Percentiles rank a stretch among this genome's conserved stretches.
Conservation (phyloP, 192 early-diverging fungal genomes). For the Chytriomyces confervae region DNA sequence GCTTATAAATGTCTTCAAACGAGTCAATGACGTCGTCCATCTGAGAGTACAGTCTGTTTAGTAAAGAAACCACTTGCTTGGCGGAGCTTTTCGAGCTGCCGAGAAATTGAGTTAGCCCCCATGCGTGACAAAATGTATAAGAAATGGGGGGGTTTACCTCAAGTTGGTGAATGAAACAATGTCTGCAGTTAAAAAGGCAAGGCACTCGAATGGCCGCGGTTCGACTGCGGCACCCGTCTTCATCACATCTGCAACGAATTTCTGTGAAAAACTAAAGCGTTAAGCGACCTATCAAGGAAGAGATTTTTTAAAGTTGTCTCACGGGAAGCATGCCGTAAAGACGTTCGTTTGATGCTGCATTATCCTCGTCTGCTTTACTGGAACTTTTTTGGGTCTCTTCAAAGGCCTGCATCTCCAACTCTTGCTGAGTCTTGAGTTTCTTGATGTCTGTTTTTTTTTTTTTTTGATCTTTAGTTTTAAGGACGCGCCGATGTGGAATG, state of each 20-base stretch:
- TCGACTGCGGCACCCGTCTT: conserved; percentile 48
- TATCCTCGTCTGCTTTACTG: conserved; percentile 51
- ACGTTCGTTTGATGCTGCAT: conserved; percentile 48
- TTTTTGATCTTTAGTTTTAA: neutral
- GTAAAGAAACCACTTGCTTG: conserved; percentile 48
- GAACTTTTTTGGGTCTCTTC: conserved; percentile 45
- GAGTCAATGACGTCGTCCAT: conserved; percentile 53
- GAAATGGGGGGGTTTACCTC: conserved; percentile 30
- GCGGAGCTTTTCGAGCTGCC: conserved; percentile 39
- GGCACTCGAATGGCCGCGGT: conserved; percentile 45
- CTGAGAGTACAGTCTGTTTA: conserved; percentile 53
- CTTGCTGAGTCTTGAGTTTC: conserved; percentile 48
- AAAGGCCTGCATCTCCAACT: conserved; percentile 50
- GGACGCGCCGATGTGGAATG: neutral
- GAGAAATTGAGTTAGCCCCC: neutral
- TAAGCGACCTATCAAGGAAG: neutral
- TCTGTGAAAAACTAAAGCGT: neutral
- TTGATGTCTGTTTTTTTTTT: conserved; percentile 34
- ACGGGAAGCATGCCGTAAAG: conserved; percentile 54
- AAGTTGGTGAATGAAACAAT: conserved; percentile 56
- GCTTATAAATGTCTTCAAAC: conserved; percentile 53
- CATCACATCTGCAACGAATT: conserved; percentile 54
- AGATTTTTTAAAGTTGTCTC: neutral
- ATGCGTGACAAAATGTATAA: neutral
- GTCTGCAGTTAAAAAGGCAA: conserved; percentile 48